phyloP scores from a whole-genome alignment of 2,329 filamentous ascomycete species.

The Ophiostoma piceae region DNA sequence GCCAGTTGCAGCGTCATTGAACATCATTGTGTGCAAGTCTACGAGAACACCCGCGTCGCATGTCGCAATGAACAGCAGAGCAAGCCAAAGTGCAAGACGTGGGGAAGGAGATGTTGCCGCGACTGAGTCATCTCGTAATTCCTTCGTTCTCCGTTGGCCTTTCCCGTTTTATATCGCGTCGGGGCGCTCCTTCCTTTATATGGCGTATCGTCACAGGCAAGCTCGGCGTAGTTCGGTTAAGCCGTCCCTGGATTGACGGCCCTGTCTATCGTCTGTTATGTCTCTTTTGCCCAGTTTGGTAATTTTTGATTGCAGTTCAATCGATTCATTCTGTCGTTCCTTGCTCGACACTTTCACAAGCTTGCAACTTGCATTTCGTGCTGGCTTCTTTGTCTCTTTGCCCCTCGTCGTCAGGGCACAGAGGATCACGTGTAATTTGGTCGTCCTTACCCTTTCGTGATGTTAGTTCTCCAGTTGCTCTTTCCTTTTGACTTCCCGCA shows the following conservation, averaged over 20 bases:
- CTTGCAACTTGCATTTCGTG: background rate
- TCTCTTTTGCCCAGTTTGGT: background rate
- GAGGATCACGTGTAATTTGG: slow-evolving; percentile 9
- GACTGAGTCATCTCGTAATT: slow-evolving; percentile 22
- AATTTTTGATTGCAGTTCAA: too few relatives aligned
- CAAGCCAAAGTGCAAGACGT: background rate
- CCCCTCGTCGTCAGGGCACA: background rate
- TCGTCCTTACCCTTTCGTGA: background rate
- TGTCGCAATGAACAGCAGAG: background rate
- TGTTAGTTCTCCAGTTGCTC: background rate
- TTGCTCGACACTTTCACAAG: background rate
- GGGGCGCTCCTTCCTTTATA: background rate
- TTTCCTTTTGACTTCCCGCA: background rate
- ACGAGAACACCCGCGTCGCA: slow-evolving; percentile 20
- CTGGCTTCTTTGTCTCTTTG: background rate
- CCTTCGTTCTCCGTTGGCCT: slow-evolving; percentile 20
- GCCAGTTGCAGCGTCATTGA: background rate
- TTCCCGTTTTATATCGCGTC: background rate
- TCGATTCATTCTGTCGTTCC: background rate
- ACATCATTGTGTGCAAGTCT: background rate
- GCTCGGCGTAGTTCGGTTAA: slow-evolving; percentile 3
- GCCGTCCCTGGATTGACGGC: background rate
- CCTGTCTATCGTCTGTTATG: background rate
- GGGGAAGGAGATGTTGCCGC: background rate
- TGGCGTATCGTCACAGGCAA: background rate